Conservation (phyloP, 148 eudicot genomes). For the Vaccinium corymbosum region DNA sequence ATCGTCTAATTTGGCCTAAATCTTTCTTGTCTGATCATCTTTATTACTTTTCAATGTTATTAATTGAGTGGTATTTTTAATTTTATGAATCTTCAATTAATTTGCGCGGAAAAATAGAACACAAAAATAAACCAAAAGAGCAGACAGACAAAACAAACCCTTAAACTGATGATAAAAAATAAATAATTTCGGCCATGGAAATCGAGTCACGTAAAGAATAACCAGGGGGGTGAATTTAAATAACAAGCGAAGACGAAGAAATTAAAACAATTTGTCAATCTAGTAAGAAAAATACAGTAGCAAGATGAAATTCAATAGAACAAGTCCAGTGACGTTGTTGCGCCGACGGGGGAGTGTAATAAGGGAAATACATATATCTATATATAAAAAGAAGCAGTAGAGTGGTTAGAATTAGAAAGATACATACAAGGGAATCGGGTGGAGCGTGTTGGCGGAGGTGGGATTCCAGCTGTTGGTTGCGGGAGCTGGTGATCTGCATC, state of each 20-base stretch:
- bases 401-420: background rate
- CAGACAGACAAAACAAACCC: background rate
- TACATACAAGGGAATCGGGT: constrained; percentile 59
- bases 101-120: background rate
- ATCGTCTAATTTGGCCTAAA: background rate
- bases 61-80: background rate
- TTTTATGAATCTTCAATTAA: background rate
- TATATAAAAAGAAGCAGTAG: too few relatives aligned
- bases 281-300: too few relatives aligned
- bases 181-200: background rate
- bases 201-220: background rate
- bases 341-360: too few relatives aligned
- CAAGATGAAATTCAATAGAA: too few relatives aligned
- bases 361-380: too few relatives aligned
- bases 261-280: too few relatives aligned
- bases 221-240: background rate
- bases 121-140: background rate
- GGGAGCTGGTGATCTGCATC: constrained; percentile 65
- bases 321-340: too few relatives aligned
- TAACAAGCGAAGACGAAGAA: too few relatives aligned
- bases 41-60: too few relatives aligned
- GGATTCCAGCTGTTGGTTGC: constrained; percentile 63
- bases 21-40: background rate
- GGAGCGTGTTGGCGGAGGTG: constrained; percentile 71
- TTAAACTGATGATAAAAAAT: background rate